Evolutionary conservation across 768 basidiomycete genomes (phyloP).

Genomic region (Hemileccinum impolitum): DNA sequence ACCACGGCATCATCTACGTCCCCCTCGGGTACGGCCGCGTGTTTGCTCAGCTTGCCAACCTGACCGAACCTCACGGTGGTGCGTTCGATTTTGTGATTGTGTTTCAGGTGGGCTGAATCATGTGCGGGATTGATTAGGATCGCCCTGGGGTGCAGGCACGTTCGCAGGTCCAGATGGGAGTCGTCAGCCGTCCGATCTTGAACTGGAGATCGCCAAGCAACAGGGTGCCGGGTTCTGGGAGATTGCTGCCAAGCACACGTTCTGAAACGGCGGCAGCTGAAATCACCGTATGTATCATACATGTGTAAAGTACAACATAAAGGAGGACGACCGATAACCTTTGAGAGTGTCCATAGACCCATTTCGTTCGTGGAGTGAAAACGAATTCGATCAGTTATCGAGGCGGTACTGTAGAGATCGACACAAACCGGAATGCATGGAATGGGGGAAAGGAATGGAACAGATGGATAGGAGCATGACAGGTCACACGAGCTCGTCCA

Average conservation of each 20-base stretch:
- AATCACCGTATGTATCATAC: neutral
- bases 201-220: slow-evolving; percentile 47
- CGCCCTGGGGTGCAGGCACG: slow-evolving; percentile 78
- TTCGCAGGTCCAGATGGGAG: slow-evolving; percentile 45
- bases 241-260: slow-evolving; percentile 40
- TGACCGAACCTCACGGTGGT: slow-evolving; percentile 59
- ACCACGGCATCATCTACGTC: slow-evolving; percentile 71
- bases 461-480: too few species aligned
- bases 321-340: neutral
- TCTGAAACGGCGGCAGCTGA: slow-evolving; percentile 3
- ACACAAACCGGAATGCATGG: too few species aligned
- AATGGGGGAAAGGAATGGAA: neutral
- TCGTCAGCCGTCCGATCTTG: slow-evolving; percentile 47
- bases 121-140: slow-evolving; percentile 39
- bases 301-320: neutral
- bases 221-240: slow-evolving; percentile 56
- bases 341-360: neutral
- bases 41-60: slow-evolving; percentile 40
- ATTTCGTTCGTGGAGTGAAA: neutral
- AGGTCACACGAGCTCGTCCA: slow-evolving; percentile 16
- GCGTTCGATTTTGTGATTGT: neutral
- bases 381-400: too few species aligned
- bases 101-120: neutral
- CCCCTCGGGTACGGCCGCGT: slow-evolving; percentile 63
- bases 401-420: neutral